Evolutionary conservation across 371 early-diverging fungal genomes (phyloP), one percentile per base, ranked within the genome.

Genomic region (Mucor ambiguus): DNA sequence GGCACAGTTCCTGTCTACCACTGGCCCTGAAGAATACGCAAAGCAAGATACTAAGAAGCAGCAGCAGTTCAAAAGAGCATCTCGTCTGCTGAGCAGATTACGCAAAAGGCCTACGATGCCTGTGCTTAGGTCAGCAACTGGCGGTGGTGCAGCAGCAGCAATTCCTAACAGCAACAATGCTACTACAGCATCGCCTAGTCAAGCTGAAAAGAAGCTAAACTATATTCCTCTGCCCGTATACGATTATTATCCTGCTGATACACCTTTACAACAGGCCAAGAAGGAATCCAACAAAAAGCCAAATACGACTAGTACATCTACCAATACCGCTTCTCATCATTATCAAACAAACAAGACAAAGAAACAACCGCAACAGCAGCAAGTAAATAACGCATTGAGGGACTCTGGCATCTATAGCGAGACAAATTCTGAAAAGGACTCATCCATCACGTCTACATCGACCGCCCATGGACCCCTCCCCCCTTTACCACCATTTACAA

Each of bases 391-490:
- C 18, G 32, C 67, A 3, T 37, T 58, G 24, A 73, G 77, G 14
- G 80, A 78, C 55, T 83, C 80, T 8, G 80, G 79, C 16, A 65
- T 77, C 10, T 83, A 78, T 30, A 83, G 78, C 49, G 75, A 76
- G 20, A 69, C 56, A 1, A 38, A 52, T 26, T 78, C 78, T 6
- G 77, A 76, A 43, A 73, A 75, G 55, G 74, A 76, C 54, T 24
- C 58, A 30, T 33, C 33, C 48, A 20, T 63, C 29, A 16, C 64
- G 58, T 26, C 22, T 28, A 56, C 68, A 65, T 18, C 65, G 18
- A 8, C 58, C 33, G 54, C 32, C 52, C 60, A 43, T 64, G 59
- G 28, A 2, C 16, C 62, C 11, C 20, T 56, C 7, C 38, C 54
- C 8, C 37, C 63, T 14, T 8, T 64, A 4, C 62, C 67, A 26